Evolutionary conservation across 2,329 filamentous ascomycete species (phyloP).

Genomic region (Pestalotiopsis sp.): DNA sequence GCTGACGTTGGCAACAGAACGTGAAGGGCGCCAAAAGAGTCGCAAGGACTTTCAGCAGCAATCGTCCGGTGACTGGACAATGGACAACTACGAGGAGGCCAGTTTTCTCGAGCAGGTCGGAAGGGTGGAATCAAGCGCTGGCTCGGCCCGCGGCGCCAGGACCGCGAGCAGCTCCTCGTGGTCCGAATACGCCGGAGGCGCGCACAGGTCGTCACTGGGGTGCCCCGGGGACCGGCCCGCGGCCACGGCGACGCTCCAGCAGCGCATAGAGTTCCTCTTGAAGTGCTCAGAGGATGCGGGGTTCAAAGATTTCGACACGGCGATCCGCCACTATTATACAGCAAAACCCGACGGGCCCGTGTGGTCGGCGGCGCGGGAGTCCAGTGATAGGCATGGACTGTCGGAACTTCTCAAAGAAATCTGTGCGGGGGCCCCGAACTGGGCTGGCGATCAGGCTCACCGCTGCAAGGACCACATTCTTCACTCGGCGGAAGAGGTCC

Average conservation of each 20-base stretch:
- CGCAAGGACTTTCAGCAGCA: background rate
- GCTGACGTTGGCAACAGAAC: background rate
- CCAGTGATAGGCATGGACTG: background rate
- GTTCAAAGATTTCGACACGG: slow-evolving; percentile 1
- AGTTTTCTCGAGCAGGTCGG: background rate
- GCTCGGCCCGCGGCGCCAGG: background rate
- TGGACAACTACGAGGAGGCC: background rate
- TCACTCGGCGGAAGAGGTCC: slow-evolving; percentile 1
- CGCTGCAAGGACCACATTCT: background rate
- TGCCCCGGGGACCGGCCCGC: background rate
- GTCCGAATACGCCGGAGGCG: background rate
- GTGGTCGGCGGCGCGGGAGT: background rate
- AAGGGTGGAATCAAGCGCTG: background rate
- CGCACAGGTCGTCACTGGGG: background rate
- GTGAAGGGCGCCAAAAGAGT: background rate
- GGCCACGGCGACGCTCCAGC: background rate
- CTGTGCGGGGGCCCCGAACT: background rate
- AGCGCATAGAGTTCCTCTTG: background rate
- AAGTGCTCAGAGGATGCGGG: background rate
- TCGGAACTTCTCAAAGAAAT: background rate
- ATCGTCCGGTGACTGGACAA: background rate
- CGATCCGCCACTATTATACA: slow-evolving; percentile 1
- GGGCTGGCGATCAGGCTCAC: background rate
- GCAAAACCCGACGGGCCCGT: background rate
- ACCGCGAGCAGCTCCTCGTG: background rate